Evolutionary conservation across 306 rosid genomes (phyloP).

Genomic region (Sindora glabra): DNA sequence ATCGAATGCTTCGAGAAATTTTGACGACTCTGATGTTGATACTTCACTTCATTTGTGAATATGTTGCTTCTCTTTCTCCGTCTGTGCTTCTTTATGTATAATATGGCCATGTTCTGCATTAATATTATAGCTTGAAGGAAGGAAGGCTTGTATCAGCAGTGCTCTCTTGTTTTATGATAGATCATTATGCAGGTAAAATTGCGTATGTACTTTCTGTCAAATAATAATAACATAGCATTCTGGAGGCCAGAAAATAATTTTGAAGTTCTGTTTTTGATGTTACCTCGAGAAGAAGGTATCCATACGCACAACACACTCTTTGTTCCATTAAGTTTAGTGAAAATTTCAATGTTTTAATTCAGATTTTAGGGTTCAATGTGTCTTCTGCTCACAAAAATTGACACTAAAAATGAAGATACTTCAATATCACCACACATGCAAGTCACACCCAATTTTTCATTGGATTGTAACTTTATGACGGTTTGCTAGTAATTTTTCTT

Average conservation of each 20-base stretch:
- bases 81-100: slow-evolving; percentile 5
- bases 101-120: slow-evolving; percentile 1
- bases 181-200: neutral
- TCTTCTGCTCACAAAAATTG: too few relatives aligned
- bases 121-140: neutral
- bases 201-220: neutral
- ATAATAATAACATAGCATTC: neutral
- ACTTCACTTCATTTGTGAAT: slow-evolving; percentile 90
- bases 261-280: too few relatives aligned
- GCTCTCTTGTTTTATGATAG: neutral
- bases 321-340: too few relatives aligned
- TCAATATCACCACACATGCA: too few relatives aligned
- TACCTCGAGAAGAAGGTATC: too few relatives aligned
- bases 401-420: too few relatives aligned
- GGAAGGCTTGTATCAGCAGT: slow-evolving; percentile 5
- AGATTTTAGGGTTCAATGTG: too few relatives aligned
- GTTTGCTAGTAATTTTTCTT: too few relatives aligned
- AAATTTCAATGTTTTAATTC: too few relatives aligned
- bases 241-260: neutral
- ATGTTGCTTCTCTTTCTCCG: neutral
- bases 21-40: slow-evolving; percentile 66
- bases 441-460: too few relatives aligned
- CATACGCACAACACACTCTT: too few relatives aligned
- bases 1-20: slow-evolving; percentile 37
- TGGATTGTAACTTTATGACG: too few relatives aligned